Evolutionary conservation across 2,329 filamentous ascomycete species (phyloP), one percentile per base, ranked within the genome.

Genomic region (Karstenula rhodostoma): DNA sequence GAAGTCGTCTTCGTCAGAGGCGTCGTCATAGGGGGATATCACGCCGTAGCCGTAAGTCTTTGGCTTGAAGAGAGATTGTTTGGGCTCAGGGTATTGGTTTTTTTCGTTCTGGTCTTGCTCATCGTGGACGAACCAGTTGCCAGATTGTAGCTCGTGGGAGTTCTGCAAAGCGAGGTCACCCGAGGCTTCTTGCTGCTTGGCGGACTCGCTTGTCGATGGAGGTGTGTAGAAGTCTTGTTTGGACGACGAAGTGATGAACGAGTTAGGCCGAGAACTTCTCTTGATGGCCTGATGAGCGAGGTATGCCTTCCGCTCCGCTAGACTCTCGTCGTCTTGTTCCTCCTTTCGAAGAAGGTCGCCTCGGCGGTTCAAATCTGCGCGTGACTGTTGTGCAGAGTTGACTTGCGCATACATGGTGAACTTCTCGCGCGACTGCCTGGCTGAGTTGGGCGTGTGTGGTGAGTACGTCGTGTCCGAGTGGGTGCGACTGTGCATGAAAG

Each of bases 401-500:
- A 75, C 67, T 55, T 77, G 73, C 5, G 71, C 70, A 61, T 77
- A 77, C 62, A 76, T 87, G 80, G 66, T 88, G 58, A 70, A 70
- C 17, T 67, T 59, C 81, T 58, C 79, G 40, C 83, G 84, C 0
- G 87, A 87, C 65, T 87, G 82, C 52, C 82, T 81, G 42, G 83
- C 85, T 63, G 83, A 77, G 52, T 79, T 77, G 9, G 83, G 82
- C 9, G 81, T 85, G 56, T 83, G 82, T 2, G 79, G 79, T 15
- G 82, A 84, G 61, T 83, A 85, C 25, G 79, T 80, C 50, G 84
- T 77, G 4, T 86, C 87, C 33, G 85, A 84, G 12, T 85, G 84
- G 2, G 89, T 92, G 35, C 93, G 87, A 0, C 91, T 96, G 73
- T 95, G 89, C 78, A 91, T 86, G 77, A 96, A 97, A 0, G 93